These are phyloP conservation scores for Hordeum vulgare DNA, from an alignment of 176 grass and related monocot species.

Conservation along the genomic window MorexV3_pseudomolecules_assembly NC_058520.1:616253574-616254073, in stretches of 20 bases:
- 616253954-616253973: constrained; percentile 3
- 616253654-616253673: not conserved
- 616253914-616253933: constrained; percentile 81
- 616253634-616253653: constrained; percentile 60
- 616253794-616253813: constrained; percentile 62
- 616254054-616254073: constrained; percentile 29
- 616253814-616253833: constrained; percentile 60
- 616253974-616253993: constrained; percentile 12
- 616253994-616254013: constrained; percentile 10
- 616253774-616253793: constrained; percentile 72
- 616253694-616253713: constrained; percentile 14
- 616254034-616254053: constrained; percentile 3
- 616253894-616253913: constrained; percentile 79
- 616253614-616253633: constrained; percentile 76
- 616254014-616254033: not conserved
- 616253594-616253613: constrained; percentile 71
- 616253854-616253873: constrained; percentile 87
- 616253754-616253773: constrained; percentile 71
- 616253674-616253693: not conserved
- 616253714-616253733: constrained; percentile 43
- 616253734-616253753: constrained; percentile 65
- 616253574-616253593: constrained; percentile 88
- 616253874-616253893: constrained; percentile 81
- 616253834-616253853: constrained; percentile 75
- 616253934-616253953: constrained; percentile 75